Conservation (phyloP, 768 basidiomycete species). For the Gautieria morchelliformis region DNA sequence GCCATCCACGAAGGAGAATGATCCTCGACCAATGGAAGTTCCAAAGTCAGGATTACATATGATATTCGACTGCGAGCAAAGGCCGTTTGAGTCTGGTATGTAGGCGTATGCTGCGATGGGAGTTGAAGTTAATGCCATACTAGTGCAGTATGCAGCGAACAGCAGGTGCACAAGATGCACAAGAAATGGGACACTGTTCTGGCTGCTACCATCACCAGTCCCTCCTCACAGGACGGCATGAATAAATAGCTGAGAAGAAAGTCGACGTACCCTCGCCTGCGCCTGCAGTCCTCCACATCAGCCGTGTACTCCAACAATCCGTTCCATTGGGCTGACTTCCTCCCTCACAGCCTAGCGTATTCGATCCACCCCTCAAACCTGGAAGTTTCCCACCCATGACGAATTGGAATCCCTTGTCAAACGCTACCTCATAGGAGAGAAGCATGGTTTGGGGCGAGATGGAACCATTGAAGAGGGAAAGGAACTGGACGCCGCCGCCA, state of each 20-base stretch:
- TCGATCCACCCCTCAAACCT: slow-evolving; percentile 60
- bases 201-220: not conserved
- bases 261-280: slow-evolving; percentile 54
- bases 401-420: slow-evolving; percentile 56
- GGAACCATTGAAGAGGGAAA: slow-evolving; percentile 56
- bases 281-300: slow-evolving; percentile 68
- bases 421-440: slow-evolving; percentile 66
- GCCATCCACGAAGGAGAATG: slow-evolving; percentile 52
- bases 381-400: slow-evolving; percentile 72
- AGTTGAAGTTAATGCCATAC: not conserved
- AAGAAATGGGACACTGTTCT: not conserved
- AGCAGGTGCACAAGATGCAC: too few species aligned
- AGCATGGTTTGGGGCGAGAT: slow-evolving; percentile 53
- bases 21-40: slow-evolving; percentile 63
- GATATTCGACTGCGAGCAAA: slow-evolving; percentile 48
- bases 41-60: slow-evolving; percentile 60
- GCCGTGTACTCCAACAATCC: slow-evolving; percentile 61
- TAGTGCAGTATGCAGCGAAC: not conserved
- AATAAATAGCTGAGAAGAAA: slow-evolving; percentile 3
- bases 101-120: slow-evolving; percentile 63
- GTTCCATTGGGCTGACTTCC: slow-evolving; percentile 52
- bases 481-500: slow-evolving; percentile 60
- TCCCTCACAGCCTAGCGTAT: slow-evolving; percentile 57
- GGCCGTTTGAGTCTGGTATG: slow-evolving; percentile 48
- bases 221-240: slow-evolving; percentile 2